Percentiles rank a stretch among this genome's conserved stretches.
Conservation (phyloP, 352 stramenopile genomes). For the Thalassiosira mediterranea region DNA sequence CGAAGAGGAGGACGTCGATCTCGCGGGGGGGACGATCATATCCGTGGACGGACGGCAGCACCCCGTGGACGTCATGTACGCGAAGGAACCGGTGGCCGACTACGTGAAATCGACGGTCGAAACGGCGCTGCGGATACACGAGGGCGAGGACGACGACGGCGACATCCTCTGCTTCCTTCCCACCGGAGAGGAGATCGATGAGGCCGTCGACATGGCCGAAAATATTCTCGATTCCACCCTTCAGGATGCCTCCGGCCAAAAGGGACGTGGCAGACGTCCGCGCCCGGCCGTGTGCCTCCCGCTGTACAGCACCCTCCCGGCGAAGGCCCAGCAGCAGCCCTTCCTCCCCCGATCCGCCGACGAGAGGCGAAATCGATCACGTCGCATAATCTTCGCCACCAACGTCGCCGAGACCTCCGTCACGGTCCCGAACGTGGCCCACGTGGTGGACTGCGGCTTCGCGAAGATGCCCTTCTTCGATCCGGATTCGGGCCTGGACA, state of each 20-base stretch:
- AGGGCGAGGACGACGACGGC: slow-evolving; percentile 91
- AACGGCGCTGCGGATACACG: slow-evolving; percentile 97
- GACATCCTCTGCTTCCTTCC: slow-evolving; percentile 99
- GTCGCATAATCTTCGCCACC: slow-evolving; percentile 89
- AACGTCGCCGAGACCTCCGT: slow-evolving; percentile 98
- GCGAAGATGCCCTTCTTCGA: slow-evolving; percentile 87
- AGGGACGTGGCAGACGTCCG: slow-evolving; percentile 82
- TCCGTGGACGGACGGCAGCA: slow-evolving; percentile 89
- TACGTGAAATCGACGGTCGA: slow-evolving; percentile 98
- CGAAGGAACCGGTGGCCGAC: slow-evolving; percentile 94
- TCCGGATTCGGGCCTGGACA: slow-evolving; percentile 56
- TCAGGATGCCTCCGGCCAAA: slow-evolving; percentile 93
- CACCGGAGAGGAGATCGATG: slow-evolving; percentile 98
- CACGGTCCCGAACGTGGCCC: slow-evolving; percentile 92
- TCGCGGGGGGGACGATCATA: slow-evolving; percentile 96
- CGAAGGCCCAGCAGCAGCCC: slow-evolving; percentile 97
- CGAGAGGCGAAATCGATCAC: too few species aligned
- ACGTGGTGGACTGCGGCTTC: slow-evolving; percentile 78
- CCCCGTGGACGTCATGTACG: slow-evolving; percentile 86
- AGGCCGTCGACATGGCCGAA: slow-evolving; percentile 83
- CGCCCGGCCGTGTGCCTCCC: slow-evolving; percentile 95
- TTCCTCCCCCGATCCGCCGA: slow-evolving; percentile 92
- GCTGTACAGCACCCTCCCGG: slow-evolving; percentile 99
- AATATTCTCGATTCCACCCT: slow-evolving; percentile 88
- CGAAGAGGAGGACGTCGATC: slow-evolving; percentile 87